Evolutionary conservation across 305 asterid species (phyloP).

Genomic region (Rubia peregrina): DNA sequence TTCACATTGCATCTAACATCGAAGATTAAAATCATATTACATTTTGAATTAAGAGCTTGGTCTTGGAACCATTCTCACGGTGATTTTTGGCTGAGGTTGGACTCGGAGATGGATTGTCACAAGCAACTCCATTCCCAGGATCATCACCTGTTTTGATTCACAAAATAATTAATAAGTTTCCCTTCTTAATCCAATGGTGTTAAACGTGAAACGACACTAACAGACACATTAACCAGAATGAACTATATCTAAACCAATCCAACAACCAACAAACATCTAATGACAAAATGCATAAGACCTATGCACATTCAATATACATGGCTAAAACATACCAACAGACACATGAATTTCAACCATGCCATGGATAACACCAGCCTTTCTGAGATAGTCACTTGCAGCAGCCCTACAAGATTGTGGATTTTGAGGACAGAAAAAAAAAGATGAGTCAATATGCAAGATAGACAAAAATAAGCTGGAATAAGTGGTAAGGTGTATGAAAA

Average conservation of each 20-base stretch:
- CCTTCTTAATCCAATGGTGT: background rate
- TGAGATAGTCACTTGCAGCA: slow-evolving; percentile 74
- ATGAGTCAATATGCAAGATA: background rate
- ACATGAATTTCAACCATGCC: slow-evolving; percentile 69
- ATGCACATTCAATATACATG: background rate
- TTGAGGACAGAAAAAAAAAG: background rate
- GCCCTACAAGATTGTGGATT: slow-evolving; percentile 35
- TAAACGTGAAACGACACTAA: background rate
- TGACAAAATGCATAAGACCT: background rate
- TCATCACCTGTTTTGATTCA: slow-evolving; percentile 15
- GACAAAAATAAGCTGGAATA: background rate
- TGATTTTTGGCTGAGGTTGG: no score
- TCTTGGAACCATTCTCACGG: no score
- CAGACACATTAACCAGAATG: background rate
- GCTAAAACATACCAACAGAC: slow-evolving; percentile 54
- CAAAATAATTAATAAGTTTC: background rate
- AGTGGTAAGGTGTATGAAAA: background rate
- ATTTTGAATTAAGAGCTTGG: no score
- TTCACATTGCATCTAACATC: no score
- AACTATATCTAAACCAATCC: background rate
- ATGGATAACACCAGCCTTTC: slow-evolving; percentile 57
- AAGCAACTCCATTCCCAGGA: no score
- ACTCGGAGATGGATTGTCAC: no score
- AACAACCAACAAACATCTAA: background rate
- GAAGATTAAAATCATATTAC: no score